Base-by-base conservation (phyloP, 805 yeast species). In the Saccharomycopsis vini region DNA sequence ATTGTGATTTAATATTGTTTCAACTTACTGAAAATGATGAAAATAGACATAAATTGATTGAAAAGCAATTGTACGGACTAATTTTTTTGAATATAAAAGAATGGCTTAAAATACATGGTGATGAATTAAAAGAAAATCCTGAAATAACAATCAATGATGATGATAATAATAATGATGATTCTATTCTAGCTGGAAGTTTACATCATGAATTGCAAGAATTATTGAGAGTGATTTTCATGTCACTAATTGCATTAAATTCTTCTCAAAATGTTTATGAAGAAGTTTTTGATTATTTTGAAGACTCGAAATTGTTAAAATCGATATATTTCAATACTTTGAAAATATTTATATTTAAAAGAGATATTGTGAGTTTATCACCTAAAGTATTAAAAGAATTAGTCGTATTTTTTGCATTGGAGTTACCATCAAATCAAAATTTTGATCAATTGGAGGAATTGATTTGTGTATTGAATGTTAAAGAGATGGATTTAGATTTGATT, bases 401-500 rank as follows among this genome's bases (percentile, higher is more conserved):
- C 2, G 63, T 65, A 24, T 60, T 65, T 42, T 77, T 75, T 50
- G 24, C 43, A 3, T 64, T 70, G 1, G 45, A 58, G 0, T 50
- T 52, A 4, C 66, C 62, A 4, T 62, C 16, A 30, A 13, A 21
- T 16, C 5, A 4, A 10, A 36, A 30, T 29, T 15, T 26, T 23
- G 32, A 38, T 7, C 31, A 29, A 35, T 64, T 90, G 16, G 88
- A 86, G 36, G 79, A 80, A 45, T 56, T 85, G 26, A 66, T 89
- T 9, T 82, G 95, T 52, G 62, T 75, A 2, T 57, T 90, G 21
- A 89, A 88, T 53, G 68, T 83, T 6, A 53, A 66, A 5, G 71
- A 77, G 10, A 67, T 92, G 40, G 95, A 90, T 56, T 72, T 90
- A 30, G 95, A 90, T 60, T 63, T 79, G 19, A 78, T 95, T 0